Percentiles rank a stretch among this genome's conserved stretches.
Evolutionary conservation across 148 eudicot species (phyloP).

Genomic region (Spergularia marina): DNA sequence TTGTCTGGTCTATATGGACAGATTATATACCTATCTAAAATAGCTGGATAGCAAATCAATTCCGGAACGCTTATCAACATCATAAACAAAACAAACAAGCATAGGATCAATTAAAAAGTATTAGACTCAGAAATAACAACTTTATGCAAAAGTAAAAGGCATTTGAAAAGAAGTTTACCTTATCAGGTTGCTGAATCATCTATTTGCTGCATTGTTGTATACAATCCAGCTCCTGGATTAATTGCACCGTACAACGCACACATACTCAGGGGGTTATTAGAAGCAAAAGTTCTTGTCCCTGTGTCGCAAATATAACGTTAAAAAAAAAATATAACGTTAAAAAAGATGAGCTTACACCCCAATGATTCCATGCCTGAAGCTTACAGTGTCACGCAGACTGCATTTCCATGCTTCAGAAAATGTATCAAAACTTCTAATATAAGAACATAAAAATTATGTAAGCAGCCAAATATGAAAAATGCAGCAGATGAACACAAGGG

Average conservation of each 20-base stretch:
- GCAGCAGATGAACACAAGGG: not conserved
- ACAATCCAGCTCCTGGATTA: constrained; percentile 12
- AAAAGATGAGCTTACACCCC: not conserved
- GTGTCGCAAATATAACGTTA: not conserved
- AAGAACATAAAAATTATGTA: not conserved
- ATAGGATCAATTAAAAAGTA: not conserved
- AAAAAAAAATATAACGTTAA: not conserved
- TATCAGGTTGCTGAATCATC: constrained; percentile 20
- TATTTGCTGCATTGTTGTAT: constrained; percentile 1
- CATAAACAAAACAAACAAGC: not conserved
- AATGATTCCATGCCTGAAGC: not conserved
- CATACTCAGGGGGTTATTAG: not conserved
- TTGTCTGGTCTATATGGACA: not conserved
- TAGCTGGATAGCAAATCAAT: too few species aligned
- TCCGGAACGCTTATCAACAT: not conserved
- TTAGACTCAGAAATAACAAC: not conserved
- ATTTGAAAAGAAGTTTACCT: constrained; percentile 13
- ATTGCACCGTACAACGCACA: constrained; percentile 1
- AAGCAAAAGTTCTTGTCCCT: constrained; percentile 3
- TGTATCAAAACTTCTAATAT: not conserved
- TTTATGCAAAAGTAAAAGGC: not conserved
- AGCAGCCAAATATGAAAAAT: not conserved
- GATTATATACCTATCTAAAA: too few species aligned
- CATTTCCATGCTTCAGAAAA: not conserved
- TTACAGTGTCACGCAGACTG: not conserved